Percentiles rank a stretch among this genome's conserved stretches.
Conservation (phyloP, 2,329 filamentous ascomycete species). For the Ophiostoma himal-ulmi region DNA sequence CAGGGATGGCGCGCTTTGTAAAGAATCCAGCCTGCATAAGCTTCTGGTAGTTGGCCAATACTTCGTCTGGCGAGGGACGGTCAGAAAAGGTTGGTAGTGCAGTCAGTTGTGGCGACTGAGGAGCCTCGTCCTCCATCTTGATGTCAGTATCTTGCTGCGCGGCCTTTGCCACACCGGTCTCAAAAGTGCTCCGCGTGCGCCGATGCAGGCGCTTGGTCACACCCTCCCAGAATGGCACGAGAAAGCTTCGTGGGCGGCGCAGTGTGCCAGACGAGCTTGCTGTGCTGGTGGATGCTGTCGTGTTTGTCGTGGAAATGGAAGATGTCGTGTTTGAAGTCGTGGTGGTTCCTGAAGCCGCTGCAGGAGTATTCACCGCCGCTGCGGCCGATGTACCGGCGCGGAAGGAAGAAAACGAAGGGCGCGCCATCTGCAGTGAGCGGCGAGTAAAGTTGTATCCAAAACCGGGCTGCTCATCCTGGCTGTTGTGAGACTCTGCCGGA, state of each 20-base stretch:
- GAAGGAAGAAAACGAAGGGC: conserved; percentile 19
- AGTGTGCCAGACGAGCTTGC: neutral
- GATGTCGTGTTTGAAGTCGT: conserved; percentile 16
- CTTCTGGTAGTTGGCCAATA: conserved; percentile 51
- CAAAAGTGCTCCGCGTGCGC: conserved; percentile 16
- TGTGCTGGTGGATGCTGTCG: conserved; percentile 19
- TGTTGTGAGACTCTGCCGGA: conserved; percentile 6
- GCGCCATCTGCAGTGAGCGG: conserved; percentile 24
- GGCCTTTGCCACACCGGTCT: neutral
- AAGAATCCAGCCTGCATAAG: conserved; percentile 56
- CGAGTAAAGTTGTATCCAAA: conserved; percentile 20
- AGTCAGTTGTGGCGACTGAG: neutral
- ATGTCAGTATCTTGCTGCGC: neutral
- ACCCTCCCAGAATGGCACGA: conserved; percentile 34
- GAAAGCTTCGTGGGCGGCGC: conserved; percentile 28
- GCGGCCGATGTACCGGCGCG: neutral
- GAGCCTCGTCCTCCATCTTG: conserved; percentile 7
- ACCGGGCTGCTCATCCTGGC: conserved; percentile 14
- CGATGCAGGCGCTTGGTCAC: conserved; percentile 31
- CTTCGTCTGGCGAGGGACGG: conserved; percentile 43
- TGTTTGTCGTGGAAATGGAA: conserved; percentile 6
- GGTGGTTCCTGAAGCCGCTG: neutral
- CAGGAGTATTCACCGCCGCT: neutral
- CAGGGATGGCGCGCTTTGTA: conserved; percentile 51
- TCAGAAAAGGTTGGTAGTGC: neutral